Conservation (phyloP, 2,329 filamentous ascomycete species). For the Stagonosporopsis rhizophila region DNA sequence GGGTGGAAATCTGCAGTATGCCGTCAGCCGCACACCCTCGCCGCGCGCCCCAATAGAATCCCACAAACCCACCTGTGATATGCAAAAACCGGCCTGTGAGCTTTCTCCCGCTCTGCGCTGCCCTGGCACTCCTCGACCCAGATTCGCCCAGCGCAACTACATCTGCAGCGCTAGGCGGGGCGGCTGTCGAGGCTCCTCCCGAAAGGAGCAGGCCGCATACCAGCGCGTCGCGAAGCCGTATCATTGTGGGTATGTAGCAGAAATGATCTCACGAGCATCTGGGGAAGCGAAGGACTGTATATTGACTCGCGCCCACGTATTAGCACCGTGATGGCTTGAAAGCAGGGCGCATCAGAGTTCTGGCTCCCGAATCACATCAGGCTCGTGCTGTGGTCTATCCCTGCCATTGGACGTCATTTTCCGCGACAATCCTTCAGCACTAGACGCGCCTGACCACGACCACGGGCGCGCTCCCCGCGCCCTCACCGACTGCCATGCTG, state of each 20-base stretch:
- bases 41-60: slow-evolving; percentile 2
- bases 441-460: slow-evolving; percentile 17
- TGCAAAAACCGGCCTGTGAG: slow-evolving; percentile 78
- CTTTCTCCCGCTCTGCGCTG: slow-evolving; percentile 27
- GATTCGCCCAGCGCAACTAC: slow-evolving; percentile 19
- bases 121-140: slow-evolving; percentile 19
- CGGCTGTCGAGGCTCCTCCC: slow-evolving; percentile 32
- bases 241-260: slow-evolving; percentile 23
- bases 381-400: slow-evolving; percentile 30
- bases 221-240: slow-evolving; percentile 34
- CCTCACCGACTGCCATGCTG: background rate
- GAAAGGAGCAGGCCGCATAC: slow-evolving; percentile 38
- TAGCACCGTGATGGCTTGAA: slow-evolving; percentile 33
- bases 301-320: slow-evolving; percentile 12
- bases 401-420: slow-evolving; percentile 37
- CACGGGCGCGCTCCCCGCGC: background rate
- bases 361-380: slow-evolving; percentile 18
- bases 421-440: slow-evolving; percentile 8
- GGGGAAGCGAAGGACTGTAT: slow-evolving; percentile 25
- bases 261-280: slow-evolving; percentile 13
- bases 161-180: slow-evolving; percentile 33
- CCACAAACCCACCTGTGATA: slow-evolving; percentile 73
- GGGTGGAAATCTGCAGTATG: slow-evolving; percentile 79
- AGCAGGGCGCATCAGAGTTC: slow-evolving; percentile 15
- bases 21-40: slow-evolving; percentile 11